Percentiles rank a stretch among this genome's conserved stretches.
Evolutionary conservation across 2,329 filamentous ascomycete genomes (phyloP).

Genomic region (Alternaria angustiovoidea): DNA sequence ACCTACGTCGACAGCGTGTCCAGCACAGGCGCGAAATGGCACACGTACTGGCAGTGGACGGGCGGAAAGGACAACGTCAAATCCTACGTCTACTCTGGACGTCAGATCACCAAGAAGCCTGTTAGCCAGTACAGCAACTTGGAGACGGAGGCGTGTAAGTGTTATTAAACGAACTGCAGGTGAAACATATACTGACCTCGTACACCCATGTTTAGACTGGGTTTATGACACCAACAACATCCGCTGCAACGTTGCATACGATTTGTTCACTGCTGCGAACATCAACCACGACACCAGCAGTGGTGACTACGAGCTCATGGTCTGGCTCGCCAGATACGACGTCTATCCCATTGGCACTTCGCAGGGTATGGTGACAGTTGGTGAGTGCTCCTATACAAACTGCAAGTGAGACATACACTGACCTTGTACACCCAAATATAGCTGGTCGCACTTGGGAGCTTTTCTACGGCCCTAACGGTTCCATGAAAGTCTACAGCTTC

Average conservation of each 20-base stretch:
- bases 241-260: conserved; percentile 37
- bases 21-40: conserved; percentile 25
- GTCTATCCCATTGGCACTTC: conserved; percentile 30
- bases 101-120: conserved; percentile 25
- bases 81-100: conserved; percentile 34
- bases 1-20: conserved; percentile 29
- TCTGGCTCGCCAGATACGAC: conserved; percentile 32
- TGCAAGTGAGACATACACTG: neutral
- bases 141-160: conserved; percentile 23
- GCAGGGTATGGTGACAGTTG: conserved; percentile 53
- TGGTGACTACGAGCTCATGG: conserved; percentile 38
- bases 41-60: conserved; percentile 27
- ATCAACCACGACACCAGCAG: conserved; percentile 33
- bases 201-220: conserved; percentile 1
- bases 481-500: conserved; percentile 68
- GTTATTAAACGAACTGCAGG: neutral
- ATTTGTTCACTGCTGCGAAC: conserved; percentile 34
- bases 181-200: neutral
- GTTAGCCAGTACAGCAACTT: conserved; percentile 30
- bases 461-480: conserved; percentile 66
- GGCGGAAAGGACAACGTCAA: conserved; percentile 36
- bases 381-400: neutral
- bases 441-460: conserved; percentile 62
- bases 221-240: conserved; percentile 28
- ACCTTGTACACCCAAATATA: neutral